These are phyloP conservation scores for Tephrocybe sp. DNA, from an alignment of 768 basidiomycete species.

Conservation along the genomic window DNA sequence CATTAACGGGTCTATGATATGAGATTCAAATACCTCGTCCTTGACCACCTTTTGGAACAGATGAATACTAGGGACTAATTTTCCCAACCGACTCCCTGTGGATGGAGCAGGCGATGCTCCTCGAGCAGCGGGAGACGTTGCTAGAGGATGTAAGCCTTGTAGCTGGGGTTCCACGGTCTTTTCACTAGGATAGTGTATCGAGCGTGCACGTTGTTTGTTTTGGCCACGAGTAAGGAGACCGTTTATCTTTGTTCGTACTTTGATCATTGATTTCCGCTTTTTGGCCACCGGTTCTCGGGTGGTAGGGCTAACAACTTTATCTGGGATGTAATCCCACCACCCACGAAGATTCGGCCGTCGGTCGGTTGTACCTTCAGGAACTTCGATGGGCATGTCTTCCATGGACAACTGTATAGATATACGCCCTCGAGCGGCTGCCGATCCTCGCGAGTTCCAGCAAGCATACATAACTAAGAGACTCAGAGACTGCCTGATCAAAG, in stretches of 20 bases:
- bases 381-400: conserved; percentile 36
- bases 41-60: conserved; percentile 57
- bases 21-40: conserved; percentile 69
- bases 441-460: conserved; percentile 51
- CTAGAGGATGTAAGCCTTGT: not conserved
- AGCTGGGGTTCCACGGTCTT: not conserved
- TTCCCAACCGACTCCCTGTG: conserved; percentile 41
- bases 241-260: conserved; percentile 4
- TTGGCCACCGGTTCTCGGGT: not conserved
- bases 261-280: conserved; percentile 1
- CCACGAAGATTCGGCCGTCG: conserved; percentile 32
- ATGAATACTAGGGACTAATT: conserved; percentile 52
- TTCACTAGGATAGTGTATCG: not conserved
- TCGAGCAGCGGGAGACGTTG: conserved; percentile 4
- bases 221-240: not conserved
- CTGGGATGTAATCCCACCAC: conserved; percentile 59
- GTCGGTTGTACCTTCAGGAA: conserved; percentile 25
- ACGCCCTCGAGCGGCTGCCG: conserved; percentile 52
- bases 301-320: conserved; percentile 14
- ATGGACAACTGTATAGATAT: conserved; percentile 51
- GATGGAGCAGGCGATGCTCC: conserved; percentile 29
- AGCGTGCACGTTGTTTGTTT: not conserved
- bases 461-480: conserved; percentile 49
- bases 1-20: too few relatives aligned
- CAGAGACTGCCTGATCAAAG: not conserved